Conservation (phyloP, 441 rosid species). For the Pelargonium cotyledonis region DNA sequence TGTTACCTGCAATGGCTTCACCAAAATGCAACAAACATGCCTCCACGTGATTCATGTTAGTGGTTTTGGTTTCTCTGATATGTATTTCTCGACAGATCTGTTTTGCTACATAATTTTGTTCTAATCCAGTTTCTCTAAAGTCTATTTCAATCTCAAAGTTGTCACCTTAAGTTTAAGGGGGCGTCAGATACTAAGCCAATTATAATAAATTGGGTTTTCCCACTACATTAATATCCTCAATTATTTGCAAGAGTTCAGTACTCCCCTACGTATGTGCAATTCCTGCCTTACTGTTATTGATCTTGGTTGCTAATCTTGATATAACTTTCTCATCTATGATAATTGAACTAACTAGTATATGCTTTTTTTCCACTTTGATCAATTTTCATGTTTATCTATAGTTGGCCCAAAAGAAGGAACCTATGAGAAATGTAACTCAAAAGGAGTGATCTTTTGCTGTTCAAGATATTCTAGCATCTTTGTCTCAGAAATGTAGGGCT, state of each 20-base stretch:
- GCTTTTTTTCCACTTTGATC: slow-evolving; percentile 14
- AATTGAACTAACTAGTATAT: slow-evolving; percentile 6
- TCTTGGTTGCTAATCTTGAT: slow-evolving; percentile 2
- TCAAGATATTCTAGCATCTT: slow-evolving; percentile 15
- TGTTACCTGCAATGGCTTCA: too few relatives aligned
- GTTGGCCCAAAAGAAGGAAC: slow-evolving; percentile 18
- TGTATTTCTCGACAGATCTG: too few relatives aligned
- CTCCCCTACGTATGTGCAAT: not conserved
- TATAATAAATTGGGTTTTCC: not conserved
- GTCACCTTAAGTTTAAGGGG: not conserved
- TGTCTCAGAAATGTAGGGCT: slow-evolving; percentile 19
- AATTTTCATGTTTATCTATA: slow-evolving; percentile 16
- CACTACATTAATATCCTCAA: not conserved
- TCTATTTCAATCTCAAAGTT: not conserved
- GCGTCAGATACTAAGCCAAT: not conserved
- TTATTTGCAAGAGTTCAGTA: too few relatives aligned
- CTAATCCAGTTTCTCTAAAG: too few relatives aligned
- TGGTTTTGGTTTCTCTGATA: too few relatives aligned
- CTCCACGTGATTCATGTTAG: too few relatives aligned
- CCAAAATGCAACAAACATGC: too few relatives aligned
- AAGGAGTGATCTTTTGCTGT: slow-evolving; percentile 11
- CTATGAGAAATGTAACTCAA: slow-evolving; percentile 1
- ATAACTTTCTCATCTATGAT: slow-evolving; percentile 8
- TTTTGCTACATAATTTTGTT: too few relatives aligned
- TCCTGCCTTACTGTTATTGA: not conserved